Conservation (phyloP, 176 grass and related monocot genomes). For the Microstegium vimineum region DNA sequence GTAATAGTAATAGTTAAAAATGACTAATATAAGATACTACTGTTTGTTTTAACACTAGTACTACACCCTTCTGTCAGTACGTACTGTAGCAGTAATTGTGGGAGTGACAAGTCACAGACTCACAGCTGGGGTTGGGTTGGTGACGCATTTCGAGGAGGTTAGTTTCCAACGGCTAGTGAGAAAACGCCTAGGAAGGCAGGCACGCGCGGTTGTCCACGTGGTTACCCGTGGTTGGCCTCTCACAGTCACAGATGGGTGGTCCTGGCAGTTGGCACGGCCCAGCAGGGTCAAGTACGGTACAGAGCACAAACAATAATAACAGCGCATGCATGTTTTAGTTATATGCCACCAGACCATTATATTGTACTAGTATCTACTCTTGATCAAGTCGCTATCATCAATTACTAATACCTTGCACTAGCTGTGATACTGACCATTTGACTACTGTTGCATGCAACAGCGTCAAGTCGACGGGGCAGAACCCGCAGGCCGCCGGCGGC, state of each 20-base stretch:
- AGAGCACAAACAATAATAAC: not conserved
- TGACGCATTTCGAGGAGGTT: not conserved
- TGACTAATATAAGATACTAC: not conserved
- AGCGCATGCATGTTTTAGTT: not conserved
- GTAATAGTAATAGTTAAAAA: not conserved
- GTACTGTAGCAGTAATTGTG: not conserved
- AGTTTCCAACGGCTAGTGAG: slow-evolving; percentile 19
- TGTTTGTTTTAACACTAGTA: no score
- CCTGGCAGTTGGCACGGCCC: not conserved
- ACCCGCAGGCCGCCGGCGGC: slow-evolving; percentile 40
- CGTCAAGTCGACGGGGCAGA: slow-evolving; percentile 46
- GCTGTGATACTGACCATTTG: not conserved
- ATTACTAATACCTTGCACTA: not conserved
- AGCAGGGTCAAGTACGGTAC: not conserved
- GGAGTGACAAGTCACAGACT: not conserved
- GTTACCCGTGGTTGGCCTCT: not conserved
- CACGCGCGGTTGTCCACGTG: not conserved
- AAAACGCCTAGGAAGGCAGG: slow-evolving; percentile 22
- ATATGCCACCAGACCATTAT: not conserved
- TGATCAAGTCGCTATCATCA: not conserved
- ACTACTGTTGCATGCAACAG: slow-evolving; percentile 2
- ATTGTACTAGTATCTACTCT: not conserved
- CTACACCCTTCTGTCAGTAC: not conserved
- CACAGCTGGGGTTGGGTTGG: not conserved
- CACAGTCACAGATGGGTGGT: not conserved